A percentile compares a stretch with the other conserved stretches of the same genome.
Evolutionary conservation across 306 rosid genomes (phyloP).

Genomic region (Carpinus viminea): DNA sequence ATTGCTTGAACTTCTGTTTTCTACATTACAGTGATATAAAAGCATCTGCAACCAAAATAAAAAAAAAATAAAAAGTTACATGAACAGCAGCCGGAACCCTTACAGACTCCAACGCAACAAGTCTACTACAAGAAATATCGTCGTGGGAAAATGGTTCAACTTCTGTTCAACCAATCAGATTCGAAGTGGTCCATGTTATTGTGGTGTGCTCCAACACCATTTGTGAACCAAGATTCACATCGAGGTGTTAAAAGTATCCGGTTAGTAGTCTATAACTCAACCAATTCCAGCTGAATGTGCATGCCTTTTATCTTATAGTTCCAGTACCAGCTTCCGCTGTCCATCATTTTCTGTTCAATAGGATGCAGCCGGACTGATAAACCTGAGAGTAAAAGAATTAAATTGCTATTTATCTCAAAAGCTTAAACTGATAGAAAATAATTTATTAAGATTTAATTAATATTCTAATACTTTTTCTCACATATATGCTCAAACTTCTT

Average conservation of each 20-base stretch:
- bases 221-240: constrained; percentile 87
- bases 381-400: constrained; percentile 36
- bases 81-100: constrained; percentile 10
- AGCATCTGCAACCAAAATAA: constrained; percentile 6
- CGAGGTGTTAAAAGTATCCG: constrained; percentile 23
- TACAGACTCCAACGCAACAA: constrained; percentile 15
- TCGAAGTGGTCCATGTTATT: constrained; percentile 24
- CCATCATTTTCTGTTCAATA: constrained; percentile 56
- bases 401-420: too few species aligned
- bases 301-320: constrained; percentile 64
- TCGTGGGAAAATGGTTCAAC: constrained; percentile 53
- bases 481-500: too few species aligned
- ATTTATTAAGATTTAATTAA: too few species aligned
- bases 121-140: constrained; percentile 16
- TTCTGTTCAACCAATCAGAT: constrained; percentile 58
- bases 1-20: constrained; percentile 17
- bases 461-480: too few species aligned
- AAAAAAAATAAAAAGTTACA: neutral
- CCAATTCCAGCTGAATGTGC: constrained; percentile 64
- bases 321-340: constrained; percentile 91
- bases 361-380: constrained; percentile 50
- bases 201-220: constrained; percentile 42
- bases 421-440: too few species aligned
- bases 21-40: constrained; percentile 38
- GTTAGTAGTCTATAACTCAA: constrained; percentile 46